Percentiles rank a stretch among this genome's conserved stretches.
phyloP scores from a whole-genome alignment of 768 basidiomycete genomes.

The Mycena epipterygia region DNA sequence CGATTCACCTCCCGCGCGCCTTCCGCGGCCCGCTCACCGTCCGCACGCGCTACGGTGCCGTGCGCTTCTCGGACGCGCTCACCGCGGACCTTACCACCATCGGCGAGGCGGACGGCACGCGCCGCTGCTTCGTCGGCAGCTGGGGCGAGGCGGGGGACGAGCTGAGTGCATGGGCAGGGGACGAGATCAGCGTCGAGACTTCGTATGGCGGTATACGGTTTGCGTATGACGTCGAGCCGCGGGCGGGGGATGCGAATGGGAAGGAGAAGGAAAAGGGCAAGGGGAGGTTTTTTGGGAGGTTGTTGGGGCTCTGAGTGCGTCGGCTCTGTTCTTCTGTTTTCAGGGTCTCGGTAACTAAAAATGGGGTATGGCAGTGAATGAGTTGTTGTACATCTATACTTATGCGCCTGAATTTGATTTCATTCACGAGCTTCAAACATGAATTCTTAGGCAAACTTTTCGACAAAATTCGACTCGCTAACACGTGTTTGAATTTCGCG shows the following conservation, averaged over 20 bases:
- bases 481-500: too few relatives aligned
- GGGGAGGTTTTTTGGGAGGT: not conserved
- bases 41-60: conserved; percentile 46
- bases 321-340: too few relatives aligned
- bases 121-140: conserved; percentile 57
- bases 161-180: conserved; percentile 48
- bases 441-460: too few relatives aligned
- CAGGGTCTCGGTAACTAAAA: too few relatives aligned
- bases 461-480: too few relatives aligned
- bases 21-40: conserved; percentile 56
- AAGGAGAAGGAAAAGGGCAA: not conserved
- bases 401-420: too few relatives aligned
- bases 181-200: conserved; percentile 53
- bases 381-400: too few relatives aligned
- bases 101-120: conserved; percentile 49
- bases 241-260: not conserved
- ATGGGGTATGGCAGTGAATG: too few relatives aligned
- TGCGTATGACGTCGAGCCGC: conserved; percentile 52
- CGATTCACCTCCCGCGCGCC: conserved; percentile 53
- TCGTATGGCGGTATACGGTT: conserved; percentile 53
- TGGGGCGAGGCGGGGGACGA: conserved; percentile 18
- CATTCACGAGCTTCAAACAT: too few relatives aligned
- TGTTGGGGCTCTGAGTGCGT: not conserved
- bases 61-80: conserved; percentile 51
- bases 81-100: conserved; percentile 47